Evolutionary conservation across 176 grass and related monocot genomes (phyloP).

Genomic region (Cocos nucifera): DNA sequence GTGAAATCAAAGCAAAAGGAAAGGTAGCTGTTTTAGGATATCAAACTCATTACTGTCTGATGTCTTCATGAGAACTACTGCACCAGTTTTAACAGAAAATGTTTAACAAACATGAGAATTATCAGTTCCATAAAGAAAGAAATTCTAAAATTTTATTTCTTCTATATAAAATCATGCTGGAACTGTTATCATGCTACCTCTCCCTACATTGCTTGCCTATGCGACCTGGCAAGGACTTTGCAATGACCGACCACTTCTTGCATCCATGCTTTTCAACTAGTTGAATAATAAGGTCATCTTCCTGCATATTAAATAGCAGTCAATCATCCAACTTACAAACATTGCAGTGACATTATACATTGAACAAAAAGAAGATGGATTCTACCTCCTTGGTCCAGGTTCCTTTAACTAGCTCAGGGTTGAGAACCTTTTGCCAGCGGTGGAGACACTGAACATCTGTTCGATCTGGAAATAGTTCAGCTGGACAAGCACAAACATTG

Average conservation of each 20-base stretch:
- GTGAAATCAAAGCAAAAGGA: too few relatives aligned
- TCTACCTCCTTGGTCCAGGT: constrained; percentile 14
- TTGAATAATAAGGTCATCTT: constrained; percentile 9
- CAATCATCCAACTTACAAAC: background rate
- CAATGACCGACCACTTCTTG: constrained; percentile 8
- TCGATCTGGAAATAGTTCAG: constrained; percentile 4
- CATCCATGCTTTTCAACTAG: constrained; percentile 6
- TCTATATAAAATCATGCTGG: too few relatives aligned
- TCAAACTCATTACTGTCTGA: too few relatives aligned
- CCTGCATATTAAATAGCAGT: background rate
- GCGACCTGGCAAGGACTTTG: constrained; percentile 2
- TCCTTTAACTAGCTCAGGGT: constrained; percentile 10
- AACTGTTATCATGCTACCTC: background rate
- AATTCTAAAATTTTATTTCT: too few relatives aligned
- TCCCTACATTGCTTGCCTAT: constrained; percentile 15
- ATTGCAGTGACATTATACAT: too few relatives aligned
- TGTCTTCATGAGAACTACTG: too few relatives aligned
- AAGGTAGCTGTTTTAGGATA: too few relatives aligned
- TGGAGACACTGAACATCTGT: constrained; percentile 10
- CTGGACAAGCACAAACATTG: background rate
- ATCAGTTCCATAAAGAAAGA: too few relatives aligned
- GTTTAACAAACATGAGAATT: too few relatives aligned
- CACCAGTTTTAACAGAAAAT: too few relatives aligned
- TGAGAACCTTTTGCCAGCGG: constrained; percentile 10
- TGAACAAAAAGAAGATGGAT: too few relatives aligned